Conservation (phyloP, 495 filamentous ascomycete species). For the Jackrogersella multiformis region DNA sequence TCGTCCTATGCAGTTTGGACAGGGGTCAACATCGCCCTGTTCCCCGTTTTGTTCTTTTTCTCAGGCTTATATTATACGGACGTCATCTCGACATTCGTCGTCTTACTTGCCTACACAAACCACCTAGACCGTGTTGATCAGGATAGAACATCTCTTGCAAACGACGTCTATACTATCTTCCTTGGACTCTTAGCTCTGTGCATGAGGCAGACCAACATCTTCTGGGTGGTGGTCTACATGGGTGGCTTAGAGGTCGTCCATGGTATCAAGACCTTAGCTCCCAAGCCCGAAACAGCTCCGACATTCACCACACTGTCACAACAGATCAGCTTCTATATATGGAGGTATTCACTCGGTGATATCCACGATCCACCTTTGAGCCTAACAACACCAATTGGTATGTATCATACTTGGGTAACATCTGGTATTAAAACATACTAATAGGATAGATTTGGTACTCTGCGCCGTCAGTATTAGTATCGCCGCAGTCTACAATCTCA, state of each 20-base stretch:
- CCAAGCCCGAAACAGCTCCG: slow-evolving; percentile 40
- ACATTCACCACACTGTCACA: slow-evolving; percentile 34
- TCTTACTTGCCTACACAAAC: slow-evolving; percentile 72
- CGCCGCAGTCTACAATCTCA: slow-evolving; percentile 61
- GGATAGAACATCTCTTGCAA: slow-evolving; percentile 39
- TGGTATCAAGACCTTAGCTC: slow-evolving; percentile 51
- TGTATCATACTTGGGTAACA: background rate
- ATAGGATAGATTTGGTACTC: slow-evolving; percentile 52
- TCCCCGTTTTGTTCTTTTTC: slow-evolving; percentile 95
- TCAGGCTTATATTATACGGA: slow-evolving; percentile 95
- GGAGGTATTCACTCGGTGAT: slow-evolving; percentile 59
- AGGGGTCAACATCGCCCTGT: slow-evolving; percentile 82
- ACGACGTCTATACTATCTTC: slow-evolving; percentile 57
- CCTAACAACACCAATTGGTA: slow-evolving; percentile 67
- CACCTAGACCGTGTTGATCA: slow-evolving; percentile 57
- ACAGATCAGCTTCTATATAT: slow-evolving; percentile 43
- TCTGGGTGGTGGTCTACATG: slow-evolving; percentile 90
- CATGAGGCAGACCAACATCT: slow-evolving; percentile 94
- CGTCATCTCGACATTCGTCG: slow-evolving; percentile 71
- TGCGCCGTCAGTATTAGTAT: slow-evolving; percentile 68
- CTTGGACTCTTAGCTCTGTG: slow-evolving; percentile 70
- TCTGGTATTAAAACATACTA: background rate
- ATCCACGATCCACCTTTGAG: slow-evolving; percentile 72
- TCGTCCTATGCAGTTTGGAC: slow-evolving; percentile 61
- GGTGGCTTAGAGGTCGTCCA: slow-evolving; percentile 75